A percentile compares a stretch with the other conserved stretches of the same genome.
Conservation (phyloP, 768 basidiomycete genomes). For the Mycena albidolilacea region DNA sequence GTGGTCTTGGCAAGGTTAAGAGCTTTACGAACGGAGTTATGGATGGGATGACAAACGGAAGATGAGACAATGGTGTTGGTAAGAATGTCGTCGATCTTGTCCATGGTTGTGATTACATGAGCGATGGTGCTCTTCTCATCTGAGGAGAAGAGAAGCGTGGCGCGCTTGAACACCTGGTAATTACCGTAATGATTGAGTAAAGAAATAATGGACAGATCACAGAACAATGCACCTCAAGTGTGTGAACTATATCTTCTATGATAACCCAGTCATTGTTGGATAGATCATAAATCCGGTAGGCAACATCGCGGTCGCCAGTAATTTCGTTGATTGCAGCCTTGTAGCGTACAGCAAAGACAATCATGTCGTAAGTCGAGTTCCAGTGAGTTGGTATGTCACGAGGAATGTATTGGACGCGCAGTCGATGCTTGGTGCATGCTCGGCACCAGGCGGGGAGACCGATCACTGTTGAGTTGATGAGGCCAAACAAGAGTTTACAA, state of each 20-base stretch:
- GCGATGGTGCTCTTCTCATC: conserved; percentile 41
- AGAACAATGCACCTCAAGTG: conserved; percentile 40
- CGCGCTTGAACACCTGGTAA: conserved; percentile 46
- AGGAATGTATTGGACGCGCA: conserved; percentile 43
- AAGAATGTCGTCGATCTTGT: conserved; percentile 42
- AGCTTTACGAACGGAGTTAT: not conserved
- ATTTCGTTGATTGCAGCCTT: too few species aligned
- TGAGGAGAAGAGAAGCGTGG: conserved; percentile 45
- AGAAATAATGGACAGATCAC: not conserved
- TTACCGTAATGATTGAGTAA: not conserved
- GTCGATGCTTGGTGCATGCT: conserved; percentile 24
- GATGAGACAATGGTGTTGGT: conserved; percentile 21
- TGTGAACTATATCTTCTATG: too few species aligned
- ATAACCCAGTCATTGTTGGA: not conserved
- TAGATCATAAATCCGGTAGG: not conserved
- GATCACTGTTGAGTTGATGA: too few species aligned
- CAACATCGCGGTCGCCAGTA: conserved; percentile 18
- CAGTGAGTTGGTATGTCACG: conserved; percentile 37
- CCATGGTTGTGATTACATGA: conserved; percentile 40
- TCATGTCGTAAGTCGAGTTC: not conserved
- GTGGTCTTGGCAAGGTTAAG: too few species aligned
- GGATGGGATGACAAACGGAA: not conserved
- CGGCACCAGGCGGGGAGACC: conserved; percentile 48
- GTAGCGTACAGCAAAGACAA: too few species aligned
- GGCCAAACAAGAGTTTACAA: conserved; percentile 29